A percentile compares a stretch with the other conserved stretches of the same genome.
Evolutionary conservation across 345 rosid species (phyloP).

Genomic region (Syzygium aqueum): DNA sequence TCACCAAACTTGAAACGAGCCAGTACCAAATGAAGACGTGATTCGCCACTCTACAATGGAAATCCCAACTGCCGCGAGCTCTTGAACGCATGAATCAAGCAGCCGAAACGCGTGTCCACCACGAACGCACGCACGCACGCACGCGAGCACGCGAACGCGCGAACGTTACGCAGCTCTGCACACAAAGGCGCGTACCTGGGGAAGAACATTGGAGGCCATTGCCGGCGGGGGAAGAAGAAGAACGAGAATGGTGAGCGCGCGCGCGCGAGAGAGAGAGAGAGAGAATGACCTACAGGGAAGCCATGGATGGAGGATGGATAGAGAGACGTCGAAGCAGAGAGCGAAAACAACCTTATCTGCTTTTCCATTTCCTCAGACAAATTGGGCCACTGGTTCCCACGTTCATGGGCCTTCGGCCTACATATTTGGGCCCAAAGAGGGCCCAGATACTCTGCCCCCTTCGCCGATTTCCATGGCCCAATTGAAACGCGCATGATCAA

Average conservation of each 20-base stretch:
- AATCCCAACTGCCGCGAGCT: background rate
- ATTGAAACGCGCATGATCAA: background rate
- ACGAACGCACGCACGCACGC: background rate
- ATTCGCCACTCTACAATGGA: background rate
- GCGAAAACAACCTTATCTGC: background rate
- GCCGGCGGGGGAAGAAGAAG: background rate
- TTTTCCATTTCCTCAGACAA: background rate
- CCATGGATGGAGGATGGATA: background rate
- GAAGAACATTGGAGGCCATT: slow-evolving; percentile 37
- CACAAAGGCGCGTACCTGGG: slow-evolving; percentile 32
- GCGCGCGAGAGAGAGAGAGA: background rate
- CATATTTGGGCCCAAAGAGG: background rate
- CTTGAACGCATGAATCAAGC: background rate
- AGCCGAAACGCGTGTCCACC: background rate
- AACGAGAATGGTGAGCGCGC: background rate
- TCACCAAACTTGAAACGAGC: background rate
- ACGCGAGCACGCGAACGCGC: background rate
- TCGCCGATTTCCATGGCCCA: background rate
- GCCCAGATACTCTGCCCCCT: background rate
- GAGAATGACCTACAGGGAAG: background rate
- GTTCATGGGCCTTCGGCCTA: background rate
- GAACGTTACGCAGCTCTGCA: background rate
- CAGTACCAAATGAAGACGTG: background rate
- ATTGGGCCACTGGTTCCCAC: background rate
- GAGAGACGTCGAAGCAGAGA: background rate